Evolutionary conservation across 2,329 filamentous ascomycete species (phyloP).

Genomic region (Paecilomyces fulvus): DNA sequence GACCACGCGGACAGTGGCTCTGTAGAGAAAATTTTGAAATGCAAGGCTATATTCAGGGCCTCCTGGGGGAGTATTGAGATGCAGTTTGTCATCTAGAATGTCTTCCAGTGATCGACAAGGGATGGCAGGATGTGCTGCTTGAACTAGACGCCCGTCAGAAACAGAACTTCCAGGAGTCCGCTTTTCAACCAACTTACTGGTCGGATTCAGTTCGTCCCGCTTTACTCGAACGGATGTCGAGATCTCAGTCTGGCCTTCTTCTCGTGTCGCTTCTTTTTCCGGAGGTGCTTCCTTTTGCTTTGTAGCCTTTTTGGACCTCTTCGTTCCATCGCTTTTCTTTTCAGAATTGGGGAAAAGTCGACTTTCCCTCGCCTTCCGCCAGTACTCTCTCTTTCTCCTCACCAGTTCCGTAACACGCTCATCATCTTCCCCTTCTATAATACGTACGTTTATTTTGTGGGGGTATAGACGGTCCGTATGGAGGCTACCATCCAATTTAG

Average conservation of each 20-base stretch:
- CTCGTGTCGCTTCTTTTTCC: slow-evolving; percentile 16
- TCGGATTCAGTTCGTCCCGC: slow-evolving; percentile 29
- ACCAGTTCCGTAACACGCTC: slow-evolving; percentile 49
- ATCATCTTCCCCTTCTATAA: slow-evolving; percentile 41
- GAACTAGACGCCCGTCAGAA: slow-evolving; percentile 33
- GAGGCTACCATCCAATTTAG: slow-evolving; percentile 63
- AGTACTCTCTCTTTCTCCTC: slow-evolving; percentile 58
- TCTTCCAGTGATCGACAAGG: slow-evolving; percentile 33
- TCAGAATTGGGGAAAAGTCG: slow-evolving; percentile 11
- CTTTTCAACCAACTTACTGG: slow-evolving; percentile 27
- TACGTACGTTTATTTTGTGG: slow-evolving; percentile 50
- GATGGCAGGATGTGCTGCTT: slow-evolving; percentile 37
- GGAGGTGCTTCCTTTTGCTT: slow-evolving; percentile 23
- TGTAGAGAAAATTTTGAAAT: slow-evolving; percentile 67
- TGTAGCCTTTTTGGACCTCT: slow-evolving; percentile 24
- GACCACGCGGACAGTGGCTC: slow-evolving; percentile 63
- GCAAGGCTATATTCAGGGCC: slow-evolving; percentile 48
- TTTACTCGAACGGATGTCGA: slow-evolving; percentile 10
- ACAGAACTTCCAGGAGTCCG: not conserved
- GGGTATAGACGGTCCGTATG: slow-evolving; percentile 50
- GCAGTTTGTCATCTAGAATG: slow-evolving; percentile 41
- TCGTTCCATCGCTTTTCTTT: not conserved
- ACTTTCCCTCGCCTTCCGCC: slow-evolving; percentile 38
- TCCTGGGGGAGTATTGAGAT: slow-evolving; percentile 39
- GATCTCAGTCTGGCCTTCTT: slow-evolving; percentile 22